phyloP scores from a whole-genome alignment of 2,329 filamentous ascomycete genomes.

The Cadophora malorum region DNA sequence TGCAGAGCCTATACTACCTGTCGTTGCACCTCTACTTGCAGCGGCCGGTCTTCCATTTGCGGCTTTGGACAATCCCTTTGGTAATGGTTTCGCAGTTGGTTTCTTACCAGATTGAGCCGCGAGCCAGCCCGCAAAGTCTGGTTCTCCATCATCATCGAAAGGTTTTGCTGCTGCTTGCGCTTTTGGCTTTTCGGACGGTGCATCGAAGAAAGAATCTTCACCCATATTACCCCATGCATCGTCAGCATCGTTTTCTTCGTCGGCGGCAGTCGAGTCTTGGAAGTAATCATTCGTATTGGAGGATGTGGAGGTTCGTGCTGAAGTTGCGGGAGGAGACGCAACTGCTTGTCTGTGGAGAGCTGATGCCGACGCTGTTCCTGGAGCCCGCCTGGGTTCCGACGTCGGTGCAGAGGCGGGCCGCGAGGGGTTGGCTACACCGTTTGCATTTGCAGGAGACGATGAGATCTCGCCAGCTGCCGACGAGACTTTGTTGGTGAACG shows the following conservation, averaged over 20 bases:
- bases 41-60: constrained; percentile 42
- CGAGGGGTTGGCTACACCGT: constrained; percentile 51
- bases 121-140: constrained; percentile 95
- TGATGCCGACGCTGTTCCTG: constrained; percentile 59
- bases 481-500: constrained; percentile 93
- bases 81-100: constrained; percentile 65
- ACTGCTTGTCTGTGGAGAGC: constrained; percentile 66
- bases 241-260: constrained; percentile 65
- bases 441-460: constrained; percentile 59
- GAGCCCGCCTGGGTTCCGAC: constrained; percentile 46
- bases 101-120: constrained; percentile 84
- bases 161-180: constrained; percentile 52
- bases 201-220: constrained; percentile 57
- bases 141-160: constrained; percentile 85
- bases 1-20: constrained; percentile 42
- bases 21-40: constrained; percentile 48
- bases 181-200: constrained; percentile 36
- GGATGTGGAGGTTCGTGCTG: constrained; percentile 55
- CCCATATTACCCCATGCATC: constrained; percentile 72
- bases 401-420: constrained; percentile 51
- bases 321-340: constrained; percentile 55
- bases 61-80: constrained; percentile 81
- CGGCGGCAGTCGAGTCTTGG: constrained; percentile 64
- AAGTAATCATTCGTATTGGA: constrained; percentile 57
- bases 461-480: constrained; percentile 83